Evolutionary conservation across 805 yeast species (phyloP).

Genomic region (Wickerhamomyces bovis): DNA sequence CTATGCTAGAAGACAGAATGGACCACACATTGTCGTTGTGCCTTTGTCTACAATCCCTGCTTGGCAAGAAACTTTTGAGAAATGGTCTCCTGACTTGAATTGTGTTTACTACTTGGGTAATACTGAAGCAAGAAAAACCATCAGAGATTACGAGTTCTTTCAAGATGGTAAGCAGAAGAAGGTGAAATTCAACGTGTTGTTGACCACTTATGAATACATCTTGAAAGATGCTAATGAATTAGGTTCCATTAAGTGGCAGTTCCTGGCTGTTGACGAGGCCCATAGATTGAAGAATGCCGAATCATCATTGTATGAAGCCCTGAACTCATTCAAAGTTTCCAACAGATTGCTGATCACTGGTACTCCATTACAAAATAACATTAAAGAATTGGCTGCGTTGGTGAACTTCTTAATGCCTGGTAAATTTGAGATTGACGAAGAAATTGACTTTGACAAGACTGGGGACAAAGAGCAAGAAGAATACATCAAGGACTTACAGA

Average conservation of each 20-base stretch:
- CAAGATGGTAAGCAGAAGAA: slow-evolving; percentile 39
- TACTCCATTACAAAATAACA: slow-evolving; percentile 94
- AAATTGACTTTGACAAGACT: slow-evolving; percentile 89
- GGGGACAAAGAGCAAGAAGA: slow-evolving; percentile 73
- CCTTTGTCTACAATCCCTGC: slow-evolving; percentile 96
- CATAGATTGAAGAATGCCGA: slow-evolving; percentile 94
- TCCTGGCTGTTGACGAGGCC: slow-evolving; percentile 96
- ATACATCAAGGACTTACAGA: slow-evolving; percentile 81
- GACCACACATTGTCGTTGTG: slow-evolving; percentile 95
- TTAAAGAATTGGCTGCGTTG: slow-evolving; percentile 91
- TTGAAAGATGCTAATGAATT: slow-evolving; percentile 80
- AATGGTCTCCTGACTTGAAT: slow-evolving; percentile 96
- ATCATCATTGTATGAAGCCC: slow-evolving; percentile 84
- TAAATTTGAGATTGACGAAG: slow-evolving; percentile 80
- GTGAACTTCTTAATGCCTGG: slow-evolving; percentile 97
- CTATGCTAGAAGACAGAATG: slow-evolving; percentile 93
- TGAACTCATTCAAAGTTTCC: slow-evolving; percentile 72
- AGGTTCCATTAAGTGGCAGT: slow-evolving; percentile 89
- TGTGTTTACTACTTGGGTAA: slow-evolving; percentile 92
- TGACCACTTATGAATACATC: slow-evolving; percentile 95
- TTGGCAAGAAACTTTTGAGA: slow-evolving; percentile 98
- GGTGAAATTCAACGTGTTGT: slow-evolving; percentile 82
- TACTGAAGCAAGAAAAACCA: slow-evolving; percentile 72
- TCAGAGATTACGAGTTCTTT: slow-evolving; percentile 82
- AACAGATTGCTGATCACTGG: slow-evolving; percentile 92